A percentile compares a stretch with the other conserved stretches of the same genome.
These are phyloP conservation scores for Claviceps digitariae DNA, from an alignment of 2,329 filamentous ascomycete genomes.

Conservation along the genomic window DNA sequence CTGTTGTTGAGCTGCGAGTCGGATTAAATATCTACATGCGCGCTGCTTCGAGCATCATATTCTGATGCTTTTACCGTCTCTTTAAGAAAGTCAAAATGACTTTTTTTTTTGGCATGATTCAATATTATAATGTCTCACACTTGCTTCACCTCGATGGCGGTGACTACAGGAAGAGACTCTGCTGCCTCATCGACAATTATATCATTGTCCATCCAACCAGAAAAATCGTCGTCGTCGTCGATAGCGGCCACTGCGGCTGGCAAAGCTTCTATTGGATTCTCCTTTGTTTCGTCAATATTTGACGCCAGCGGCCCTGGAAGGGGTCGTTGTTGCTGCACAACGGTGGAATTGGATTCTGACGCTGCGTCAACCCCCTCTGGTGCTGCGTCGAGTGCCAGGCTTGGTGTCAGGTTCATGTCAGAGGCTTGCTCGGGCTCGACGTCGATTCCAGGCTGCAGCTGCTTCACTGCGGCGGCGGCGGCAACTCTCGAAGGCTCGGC, in stretches of 20 bases:
- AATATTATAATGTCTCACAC: too few species aligned
- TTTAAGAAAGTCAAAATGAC: neutral
- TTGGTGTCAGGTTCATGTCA: neutral
- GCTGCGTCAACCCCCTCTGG: neutral
- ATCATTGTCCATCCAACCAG: slow-evolving; percentile 16
- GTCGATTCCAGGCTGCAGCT: slow-evolving; percentile 6
- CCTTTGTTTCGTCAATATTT: neutral
- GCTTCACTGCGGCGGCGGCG: neutral
- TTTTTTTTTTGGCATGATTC: neutral
- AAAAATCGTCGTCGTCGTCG: slow-evolving; percentile 10
- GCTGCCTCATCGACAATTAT: neutral
- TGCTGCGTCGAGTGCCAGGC: neutral
- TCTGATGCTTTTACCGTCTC: neutral
- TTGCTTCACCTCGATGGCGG: neutral
- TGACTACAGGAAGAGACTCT: neutral
- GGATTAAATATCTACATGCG: neutral
- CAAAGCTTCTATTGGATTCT: slow-evolving; percentile 6
- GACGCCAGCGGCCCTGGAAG: neutral
- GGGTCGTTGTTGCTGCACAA: neutral
- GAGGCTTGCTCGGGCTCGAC: neutral
- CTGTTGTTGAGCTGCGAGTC: neutral
- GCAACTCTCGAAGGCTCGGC: slow-evolving; percentile 8
- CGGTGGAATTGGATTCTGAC: neutral
- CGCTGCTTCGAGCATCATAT: neutral
- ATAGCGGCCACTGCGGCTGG: slow-evolving; percentile 4